Conservation (phyloP, 2,329 filamentous ascomycete species). For the Xylariaceae sp. region DNA sequence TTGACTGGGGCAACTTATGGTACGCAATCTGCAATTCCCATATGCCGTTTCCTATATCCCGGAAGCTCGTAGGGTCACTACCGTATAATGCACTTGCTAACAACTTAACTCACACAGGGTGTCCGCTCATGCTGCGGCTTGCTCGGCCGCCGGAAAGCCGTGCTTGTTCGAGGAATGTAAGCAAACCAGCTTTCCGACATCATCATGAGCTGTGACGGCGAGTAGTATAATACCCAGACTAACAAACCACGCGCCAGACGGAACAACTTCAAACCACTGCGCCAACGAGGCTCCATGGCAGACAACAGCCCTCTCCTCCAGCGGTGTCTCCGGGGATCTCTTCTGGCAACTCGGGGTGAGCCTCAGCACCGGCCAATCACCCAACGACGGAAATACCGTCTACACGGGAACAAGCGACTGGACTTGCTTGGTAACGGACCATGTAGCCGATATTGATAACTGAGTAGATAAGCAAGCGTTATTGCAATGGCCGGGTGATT, state of each 20-base stretch:
- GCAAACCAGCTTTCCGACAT: constrained; percentile 14
- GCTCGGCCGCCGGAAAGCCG: constrained; percentile 38
- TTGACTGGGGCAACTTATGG: constrained; percentile 36
- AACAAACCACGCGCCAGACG: constrained; percentile 22
- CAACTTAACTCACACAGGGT: constrained; percentile 23
- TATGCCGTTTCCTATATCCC: background rate
- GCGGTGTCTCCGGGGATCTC: constrained; percentile 30
- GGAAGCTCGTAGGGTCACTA: background rate
- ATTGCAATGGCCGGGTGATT: background rate
- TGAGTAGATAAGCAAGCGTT: background rate
- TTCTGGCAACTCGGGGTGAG: constrained; percentile 35
- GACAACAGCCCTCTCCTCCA: constrained; percentile 26
- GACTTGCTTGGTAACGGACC: constrained; percentile 43
- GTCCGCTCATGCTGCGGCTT: constrained; percentile 36
- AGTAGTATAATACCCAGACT: background rate
- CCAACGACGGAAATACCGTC: constrained; percentile 44
- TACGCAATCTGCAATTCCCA: background rate
- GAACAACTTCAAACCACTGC: constrained; percentile 29
- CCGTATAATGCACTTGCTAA: background rate
- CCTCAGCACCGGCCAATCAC: constrained; percentile 39
- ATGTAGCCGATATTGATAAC: constrained; percentile 35
- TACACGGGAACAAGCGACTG: constrained; percentile 41
- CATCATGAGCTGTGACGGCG: background rate
- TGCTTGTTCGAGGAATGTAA: constrained; percentile 42
- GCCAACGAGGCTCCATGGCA: constrained; percentile 32